A percentile compares a stretch with the other conserved stretches of the same genome.
Conservation (phyloP, 306 rosid genomes). For the Begonia peltatifolia region DNA sequence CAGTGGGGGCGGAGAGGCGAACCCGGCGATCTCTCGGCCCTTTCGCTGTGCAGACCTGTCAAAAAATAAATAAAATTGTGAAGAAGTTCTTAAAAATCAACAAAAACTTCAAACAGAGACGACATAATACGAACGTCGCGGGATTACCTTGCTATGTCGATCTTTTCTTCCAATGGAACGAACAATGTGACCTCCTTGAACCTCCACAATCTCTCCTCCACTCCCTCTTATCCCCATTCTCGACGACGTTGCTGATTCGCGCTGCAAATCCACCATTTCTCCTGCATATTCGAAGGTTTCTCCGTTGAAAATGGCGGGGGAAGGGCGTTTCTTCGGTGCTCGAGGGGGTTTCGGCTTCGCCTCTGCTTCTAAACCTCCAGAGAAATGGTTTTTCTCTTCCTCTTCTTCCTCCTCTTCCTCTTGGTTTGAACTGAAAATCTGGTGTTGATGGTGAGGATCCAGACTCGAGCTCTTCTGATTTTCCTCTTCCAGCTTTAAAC, state of each 20-base stretch:
- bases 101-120: no score
- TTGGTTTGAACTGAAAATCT: constrained; percentile 7
- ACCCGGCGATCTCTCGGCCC: constrained; percentile 19
- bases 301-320: constrained; percentile 8
- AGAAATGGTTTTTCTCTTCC: constrained; percentile 7
- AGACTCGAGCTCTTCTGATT: constrained; percentile 11
- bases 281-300: constrained; percentile 16
- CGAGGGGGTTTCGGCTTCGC: neutral
- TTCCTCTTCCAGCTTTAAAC: constrained; percentile 18
- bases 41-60: constrained; percentile 12
- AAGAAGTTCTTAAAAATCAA: no score
- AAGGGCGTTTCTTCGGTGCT: constrained; percentile 7
- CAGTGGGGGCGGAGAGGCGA: constrained; percentile 14
- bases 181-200: constrained; percentile 20
- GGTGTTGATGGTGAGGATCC: constrained; percentile 13
- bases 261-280: constrained; percentile 14
- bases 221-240: constrained; percentile 11
- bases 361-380: constrained; percentile 11
- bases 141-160: constrained; percentile 11
- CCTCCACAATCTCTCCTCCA: constrained; percentile 17
- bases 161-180: constrained; percentile 15
- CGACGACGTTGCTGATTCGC: constrained; percentile 6
- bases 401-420: constrained; percentile 12
- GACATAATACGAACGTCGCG: no score
- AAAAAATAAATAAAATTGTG: no score